These are phyloP conservation scores for Priceomyces fermenticarens DNA, from an alignment of 805 yeast species.

Conservation along the genomic window DNA sequence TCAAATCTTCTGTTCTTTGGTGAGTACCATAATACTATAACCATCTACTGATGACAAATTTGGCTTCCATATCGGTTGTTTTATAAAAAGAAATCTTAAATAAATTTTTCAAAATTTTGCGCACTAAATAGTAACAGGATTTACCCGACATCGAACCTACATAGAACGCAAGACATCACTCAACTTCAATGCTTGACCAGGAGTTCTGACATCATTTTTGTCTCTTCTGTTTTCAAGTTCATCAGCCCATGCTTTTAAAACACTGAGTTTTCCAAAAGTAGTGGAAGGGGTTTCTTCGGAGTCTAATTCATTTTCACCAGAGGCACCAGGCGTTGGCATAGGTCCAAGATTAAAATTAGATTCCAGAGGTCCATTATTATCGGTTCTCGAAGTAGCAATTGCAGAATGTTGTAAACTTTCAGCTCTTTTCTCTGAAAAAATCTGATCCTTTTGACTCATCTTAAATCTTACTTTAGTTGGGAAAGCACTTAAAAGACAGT, in stretches of 20 bases:
- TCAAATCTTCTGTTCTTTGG: too few relatives aligned
- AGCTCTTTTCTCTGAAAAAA: constrained; percentile 29
- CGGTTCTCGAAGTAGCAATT: not conserved
- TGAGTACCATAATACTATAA: too few relatives aligned
- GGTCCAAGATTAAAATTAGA: not conserved
- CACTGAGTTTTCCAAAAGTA: constrained; percentile 6
- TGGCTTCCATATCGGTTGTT: too few relatives aligned
- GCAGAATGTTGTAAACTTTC: constrained; percentile 10
- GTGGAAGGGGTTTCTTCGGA: constrained; percentile 8
- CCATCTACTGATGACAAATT: too few relatives aligned
- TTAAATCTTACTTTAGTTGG: constrained; percentile 25
- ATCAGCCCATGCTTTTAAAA: constrained; percentile 13
- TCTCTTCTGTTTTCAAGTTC: constrained; percentile 7
- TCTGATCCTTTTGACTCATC: constrained; percentile 35
- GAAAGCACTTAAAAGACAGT: constrained; percentile 20
- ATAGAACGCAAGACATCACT: too few relatives aligned
- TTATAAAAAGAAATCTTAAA: too few relatives aligned
- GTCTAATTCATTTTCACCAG: not conserved
- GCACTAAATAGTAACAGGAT: too few relatives aligned
- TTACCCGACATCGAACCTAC: too few relatives aligned
- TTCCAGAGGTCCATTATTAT: not conserved
- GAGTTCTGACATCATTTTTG: too few relatives aligned
- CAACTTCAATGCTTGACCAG: too few relatives aligned
- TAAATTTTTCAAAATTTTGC: too few relatives aligned
- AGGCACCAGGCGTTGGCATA: not conserved